Evolutionary conservation across 257 asterid species (phyloP).

Genomic region (Anisodus tanguticus): DNA sequence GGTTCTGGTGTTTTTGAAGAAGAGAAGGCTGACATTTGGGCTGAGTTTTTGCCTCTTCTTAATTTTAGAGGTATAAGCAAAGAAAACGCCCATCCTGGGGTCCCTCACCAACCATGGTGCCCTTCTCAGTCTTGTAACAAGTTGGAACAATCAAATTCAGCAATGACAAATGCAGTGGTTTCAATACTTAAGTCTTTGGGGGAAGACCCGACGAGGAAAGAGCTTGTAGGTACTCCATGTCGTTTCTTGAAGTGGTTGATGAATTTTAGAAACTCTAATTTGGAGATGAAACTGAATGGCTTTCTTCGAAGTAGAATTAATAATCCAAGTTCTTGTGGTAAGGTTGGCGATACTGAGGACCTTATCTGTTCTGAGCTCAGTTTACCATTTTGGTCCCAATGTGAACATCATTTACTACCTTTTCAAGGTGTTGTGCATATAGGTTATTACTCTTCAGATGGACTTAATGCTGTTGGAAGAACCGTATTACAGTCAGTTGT

Average conservation of each 20-base stretch:
- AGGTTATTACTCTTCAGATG: conserved; percentile 56
- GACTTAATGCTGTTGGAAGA: conserved; percentile 45
- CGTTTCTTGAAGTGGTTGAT: conserved; percentile 72
- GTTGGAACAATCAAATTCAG: conserved; percentile 43
- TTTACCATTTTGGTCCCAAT: conserved; percentile 77
- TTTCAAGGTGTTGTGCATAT: conserved; percentile 75
- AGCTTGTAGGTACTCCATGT: conserved; percentile 71
- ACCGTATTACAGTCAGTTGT: conserved; percentile 67
- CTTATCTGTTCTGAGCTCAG: conserved; percentile 58
- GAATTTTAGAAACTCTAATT: conserved; percentile 57
- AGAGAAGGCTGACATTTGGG: conserved; percentile 59
- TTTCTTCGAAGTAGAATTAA: conserved; percentile 42
- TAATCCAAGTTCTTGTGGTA: conserved; percentile 37
- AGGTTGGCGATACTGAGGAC: background rate
- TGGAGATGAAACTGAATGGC: conserved; percentile 65
- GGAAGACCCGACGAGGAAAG: conserved; percentile 75
- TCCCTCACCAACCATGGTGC: conserved; percentile 64
- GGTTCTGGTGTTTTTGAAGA: conserved; percentile 78
- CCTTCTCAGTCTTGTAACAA: conserved; percentile 49
- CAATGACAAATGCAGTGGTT: conserved; percentile 48
- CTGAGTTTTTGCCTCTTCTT: conserved; percentile 68
- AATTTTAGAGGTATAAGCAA: conserved; percentile 54
- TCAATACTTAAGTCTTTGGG: conserved; percentile 75
- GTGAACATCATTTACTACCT: conserved; percentile 93
- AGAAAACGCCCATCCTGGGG: conserved; percentile 25